Percentiles rank a stretch among this genome's conserved stretches.
These are phyloP conservation scores for Firmiana major DNA, from an alignment of 345 rosid species.

Conservation along the genomic window DNA sequence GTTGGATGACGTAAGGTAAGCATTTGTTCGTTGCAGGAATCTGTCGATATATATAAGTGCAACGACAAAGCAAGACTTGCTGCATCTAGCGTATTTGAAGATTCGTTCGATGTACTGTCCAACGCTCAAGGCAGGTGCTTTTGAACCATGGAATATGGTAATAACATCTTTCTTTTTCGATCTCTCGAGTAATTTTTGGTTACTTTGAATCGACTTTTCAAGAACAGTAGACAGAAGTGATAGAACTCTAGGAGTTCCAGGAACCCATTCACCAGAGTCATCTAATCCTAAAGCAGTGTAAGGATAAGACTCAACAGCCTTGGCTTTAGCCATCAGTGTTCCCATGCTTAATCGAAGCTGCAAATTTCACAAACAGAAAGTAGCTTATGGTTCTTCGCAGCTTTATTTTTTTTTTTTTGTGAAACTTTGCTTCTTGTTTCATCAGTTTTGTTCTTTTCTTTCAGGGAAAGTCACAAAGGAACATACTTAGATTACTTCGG, in stretches of 20 bases:
- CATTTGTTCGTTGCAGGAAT: conserved; percentile 19
- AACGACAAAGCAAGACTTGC: conserved; percentile 19
- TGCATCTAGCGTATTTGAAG: conserved; percentile 16
- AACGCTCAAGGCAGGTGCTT: conserved; percentile 3
- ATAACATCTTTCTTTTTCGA: neutral
- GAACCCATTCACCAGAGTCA: neutral
- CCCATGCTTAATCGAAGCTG: neutral
- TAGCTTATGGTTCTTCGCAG: neutral
- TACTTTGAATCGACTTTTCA: conserved; percentile 6
- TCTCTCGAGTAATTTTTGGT: neutral
- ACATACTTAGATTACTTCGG: neutral
- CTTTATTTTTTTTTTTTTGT: neutral
- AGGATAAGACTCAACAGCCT: conserved; percentile 1
- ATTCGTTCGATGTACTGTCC: conserved; percentile 6
- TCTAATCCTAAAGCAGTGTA: neutral
- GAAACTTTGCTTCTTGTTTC: too few species aligned
- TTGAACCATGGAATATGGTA: conserved; percentile 17
- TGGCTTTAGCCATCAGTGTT: neutral
- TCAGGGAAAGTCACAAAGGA: neutral
- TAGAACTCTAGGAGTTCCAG: neutral
- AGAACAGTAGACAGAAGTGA: conserved; percentile 4
- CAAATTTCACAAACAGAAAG: neutral
- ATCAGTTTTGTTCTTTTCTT: conserved; percentile 11
- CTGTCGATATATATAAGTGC: conserved; percentile 25
- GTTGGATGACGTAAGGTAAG: conserved; percentile 35